These are phyloP conservation scores for Cynanchum wilfordii DNA, from an alignment of 257 asterid species.

Conservation along the genomic window DNA sequence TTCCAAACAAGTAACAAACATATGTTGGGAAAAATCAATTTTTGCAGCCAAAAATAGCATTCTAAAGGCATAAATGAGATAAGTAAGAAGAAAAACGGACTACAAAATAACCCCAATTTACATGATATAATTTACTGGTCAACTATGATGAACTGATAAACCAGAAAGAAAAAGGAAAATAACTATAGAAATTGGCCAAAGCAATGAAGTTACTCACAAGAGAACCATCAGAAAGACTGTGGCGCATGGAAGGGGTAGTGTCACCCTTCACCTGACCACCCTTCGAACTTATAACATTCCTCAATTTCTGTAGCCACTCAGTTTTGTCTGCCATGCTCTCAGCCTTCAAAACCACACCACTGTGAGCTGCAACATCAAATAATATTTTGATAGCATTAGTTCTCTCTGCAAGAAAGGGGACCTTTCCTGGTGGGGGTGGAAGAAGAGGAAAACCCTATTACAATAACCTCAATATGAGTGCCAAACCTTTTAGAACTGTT, in stretches of 20 bases:
- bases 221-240: slow-evolving; percentile 83
- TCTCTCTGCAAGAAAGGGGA: background rate
- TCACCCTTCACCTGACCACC: slow-evolving; percentile 91
- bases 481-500: slow-evolving; percentile 78
- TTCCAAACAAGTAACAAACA: no score
- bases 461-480: background rate
- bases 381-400: slow-evolving; percentile 12
- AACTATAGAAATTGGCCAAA: background rate
- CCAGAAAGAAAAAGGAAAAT: background rate
- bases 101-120: background rate
- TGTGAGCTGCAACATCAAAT: slow-evolving; percentile 57
- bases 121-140: background rate
- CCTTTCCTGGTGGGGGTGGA: background rate
- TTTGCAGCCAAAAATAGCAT: background rate
- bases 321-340: slow-evolving; percentile 67
- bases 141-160: background rate
- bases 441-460: background rate
- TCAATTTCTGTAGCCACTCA: slow-evolving; percentile 71
- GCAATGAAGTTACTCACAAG: slow-evolving; percentile 54
- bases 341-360: slow-evolving; percentile 79
- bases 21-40: no score
- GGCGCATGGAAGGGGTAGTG: slow-evolving; percentile 60
- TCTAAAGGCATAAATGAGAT: background rate
- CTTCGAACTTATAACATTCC: slow-evolving; percentile 67
- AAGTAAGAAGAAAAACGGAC: background rate